Evolutionary conservation across 805 yeast species (phyloP), one percentile per base, ranked within the genome.

Genomic region (Jamesozyma spencerorum): DNA sequence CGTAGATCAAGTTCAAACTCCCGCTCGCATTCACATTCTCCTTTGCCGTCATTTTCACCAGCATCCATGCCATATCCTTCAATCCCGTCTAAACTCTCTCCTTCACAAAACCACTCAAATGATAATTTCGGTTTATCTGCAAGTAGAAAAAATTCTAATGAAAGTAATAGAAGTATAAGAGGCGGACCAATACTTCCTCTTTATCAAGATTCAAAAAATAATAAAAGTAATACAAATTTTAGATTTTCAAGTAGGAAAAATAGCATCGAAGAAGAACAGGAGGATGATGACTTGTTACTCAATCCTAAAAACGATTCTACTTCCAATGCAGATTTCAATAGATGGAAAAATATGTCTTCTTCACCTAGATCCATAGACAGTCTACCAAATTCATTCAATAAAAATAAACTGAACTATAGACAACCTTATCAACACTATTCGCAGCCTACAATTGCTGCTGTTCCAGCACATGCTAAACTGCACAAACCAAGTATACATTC

Each of bases 11-110:
- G 53, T 3, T 58, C 60, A 13, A 42, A 53, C n/a, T 62, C 65
- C 2, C 51, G 51, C 2, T 57, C 61, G 6, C 39, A 54, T 17
- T 64, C 68, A 2, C 54, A 54, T 36, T 64, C 69, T 1, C 68
- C 69, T 14, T 44, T 57, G 22, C 57, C 64, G 8, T 55, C 61
- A 15, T 44, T 50, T 34, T 54, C 60, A 26, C 32, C 43, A 2
- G 54, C 60, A 14, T 43, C 53, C 11, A 38, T 47, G 12, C 52
- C 57, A 37, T 46, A 49, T 41, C 49, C 62, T 20, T 52, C 63
- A 24, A 54, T 57, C 35, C 54, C 59, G 2, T 57, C 58, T 24
- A 55, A 59, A 41, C 39, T 62, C n/a, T 58, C 60, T 6, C 22
- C 38, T 28, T 28, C 31, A 5, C 28, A 20, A 15, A 14, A 17